Evolutionary conservation across 2,329 filamentous ascomycete genomes (phyloP), one percentile per base, ranked within the genome.

Genomic region (Achaetomium macrosporum): DNA sequence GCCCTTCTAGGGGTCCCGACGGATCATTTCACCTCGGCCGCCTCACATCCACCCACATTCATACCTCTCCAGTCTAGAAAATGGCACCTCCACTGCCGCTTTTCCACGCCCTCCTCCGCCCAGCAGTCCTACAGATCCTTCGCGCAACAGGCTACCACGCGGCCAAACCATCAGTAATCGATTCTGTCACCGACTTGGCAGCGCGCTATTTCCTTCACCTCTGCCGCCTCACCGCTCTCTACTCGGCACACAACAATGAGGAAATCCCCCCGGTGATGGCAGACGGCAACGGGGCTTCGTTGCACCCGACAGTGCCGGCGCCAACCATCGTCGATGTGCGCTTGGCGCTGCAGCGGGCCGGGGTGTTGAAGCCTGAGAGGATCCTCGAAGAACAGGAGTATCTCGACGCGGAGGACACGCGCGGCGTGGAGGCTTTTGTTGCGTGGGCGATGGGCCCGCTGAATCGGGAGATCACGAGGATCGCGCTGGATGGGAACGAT

Each of bases 131-230:
- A 53, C 90, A 96, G 71, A 92, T 95, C 64, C 83, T 97, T 47
- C 90, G 92, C 65, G 89, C 91, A 30, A 86, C 90, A 20, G 92
- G 92, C 66, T 97, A 95, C 73, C 88, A 95, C 68, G 79, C 85
- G 40, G 88, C 90, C 47, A 84, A 84, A 50, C 85, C 89, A 2
- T 85, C 86, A 3, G 90, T 95, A 7, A 76, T 96, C 53, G 91
- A 97, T 71, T 85, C 88, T 10, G 69, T 96, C n/a, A 88, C 90
- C 13, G 90, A 96, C 69, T 78, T 97, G 8, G 85, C 90, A 0
- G 87, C 85, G 41, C 84, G 88, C 59, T 95, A 96, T 69, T 74
- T 97, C 53, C 74, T 82, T 19, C 73, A 88, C 3, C 81, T 96
- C 17, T 88, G 88, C 57, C 79, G 84, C 56, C 78, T 82, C 35